Evolutionary conservation across 2,329 filamentous ascomycete genomes (phyloP).

Genomic region (Penicillium hordei): DNA sequence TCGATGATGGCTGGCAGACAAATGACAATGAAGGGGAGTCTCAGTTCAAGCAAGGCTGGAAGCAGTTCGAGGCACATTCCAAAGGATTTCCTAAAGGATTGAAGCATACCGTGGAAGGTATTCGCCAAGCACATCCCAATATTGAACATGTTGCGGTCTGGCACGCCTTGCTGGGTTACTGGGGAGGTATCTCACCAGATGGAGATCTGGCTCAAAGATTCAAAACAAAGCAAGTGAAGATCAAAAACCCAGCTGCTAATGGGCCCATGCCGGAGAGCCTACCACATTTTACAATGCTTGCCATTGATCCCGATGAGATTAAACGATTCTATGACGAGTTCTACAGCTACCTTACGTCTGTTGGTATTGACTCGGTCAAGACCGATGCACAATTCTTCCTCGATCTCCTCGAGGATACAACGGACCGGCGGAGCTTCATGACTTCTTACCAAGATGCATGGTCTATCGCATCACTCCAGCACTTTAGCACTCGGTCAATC

Average conservation of each 20-base stretch:
- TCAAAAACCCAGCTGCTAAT: constrained; percentile 55
- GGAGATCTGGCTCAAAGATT: constrained; percentile 76
- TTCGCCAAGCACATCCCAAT: constrained; percentile 67
- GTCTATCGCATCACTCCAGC: constrained; percentile 71
- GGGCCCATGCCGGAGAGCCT: constrained; percentile 37
- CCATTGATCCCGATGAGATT: constrained; percentile 73
- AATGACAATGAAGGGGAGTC: constrained; percentile 59
- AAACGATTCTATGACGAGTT: constrained; percentile 83
- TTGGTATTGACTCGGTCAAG: constrained; percentile 84
- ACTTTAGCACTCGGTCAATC: constrained; percentile 76
- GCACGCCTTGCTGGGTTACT: constrained; percentile 87
- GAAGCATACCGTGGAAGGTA: constrained; percentile 65
- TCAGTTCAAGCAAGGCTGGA: constrained; percentile 62
- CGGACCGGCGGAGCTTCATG: constrained; percentile 69
- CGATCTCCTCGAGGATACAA: constrained; percentile 69
- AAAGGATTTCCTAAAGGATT: constrained; percentile 78
- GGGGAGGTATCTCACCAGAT: constrained; percentile 79
- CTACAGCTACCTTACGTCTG: constrained; percentile 72
- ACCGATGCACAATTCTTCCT: constrained; percentile 90
- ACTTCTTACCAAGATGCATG: constrained; percentile 81
- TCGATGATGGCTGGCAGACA: constrained; percentile 96
- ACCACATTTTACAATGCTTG: constrained; percentile 60
- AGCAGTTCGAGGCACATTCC: constrained; percentile 80
- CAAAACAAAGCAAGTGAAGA: constrained; percentile 64
- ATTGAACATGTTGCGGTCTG: constrained; percentile 87